Conservation (phyloP, 106 monocot genomes). For the Amphibolis antarctica region DNA sequence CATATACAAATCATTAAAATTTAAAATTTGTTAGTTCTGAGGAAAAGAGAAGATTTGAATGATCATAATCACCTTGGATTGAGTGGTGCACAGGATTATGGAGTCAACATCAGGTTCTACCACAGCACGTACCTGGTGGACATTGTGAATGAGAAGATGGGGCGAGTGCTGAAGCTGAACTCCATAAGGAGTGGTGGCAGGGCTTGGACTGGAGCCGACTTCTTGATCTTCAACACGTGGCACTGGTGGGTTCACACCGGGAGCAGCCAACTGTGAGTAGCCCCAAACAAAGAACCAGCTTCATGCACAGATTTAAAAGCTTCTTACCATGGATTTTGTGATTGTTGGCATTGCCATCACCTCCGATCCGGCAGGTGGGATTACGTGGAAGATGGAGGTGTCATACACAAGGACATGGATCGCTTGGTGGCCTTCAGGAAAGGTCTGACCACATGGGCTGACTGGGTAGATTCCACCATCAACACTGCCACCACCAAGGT, state of each 20-base stretch:
- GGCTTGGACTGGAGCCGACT: slow-evolving; percentile 50
- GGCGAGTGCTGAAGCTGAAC: slow-evolving; percentile 66
- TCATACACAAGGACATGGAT: slow-evolving; percentile 21
- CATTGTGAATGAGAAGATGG: slow-evolving; percentile 37
- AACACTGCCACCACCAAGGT: slow-evolving; percentile 28
- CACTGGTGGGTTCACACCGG: slow-evolving; percentile 52
- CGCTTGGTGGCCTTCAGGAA: slow-evolving; percentile 17
- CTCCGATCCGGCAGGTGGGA: slow-evolving; percentile 34
- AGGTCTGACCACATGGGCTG: slow-evolving; percentile 38
- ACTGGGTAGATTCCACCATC: slow-evolving; percentile 41
- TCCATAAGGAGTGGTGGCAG: slow-evolving; percentile 42
- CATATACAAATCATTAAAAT: too few relatives aligned
- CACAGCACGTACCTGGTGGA: slow-evolving; percentile 59
- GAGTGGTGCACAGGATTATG: slow-evolving; percentile 33
- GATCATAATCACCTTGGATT: too few relatives aligned
- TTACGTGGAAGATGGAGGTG: slow-evolving; percentile 16
- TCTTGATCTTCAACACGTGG: slow-evolving; percentile 92
- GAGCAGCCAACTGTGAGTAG: slow-evolving; percentile 12
- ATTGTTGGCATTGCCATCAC: neutral
- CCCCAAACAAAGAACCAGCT: neutral
- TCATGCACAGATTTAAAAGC: neutral
- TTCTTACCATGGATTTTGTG: neutral
- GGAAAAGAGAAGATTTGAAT: too few relatives aligned
- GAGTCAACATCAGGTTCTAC: slow-evolving; percentile 46
- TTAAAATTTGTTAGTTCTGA: too few relatives aligned